Conservation (phyloP, 2,329 filamentous ascomycete species). For the Dissoconium aciculare region DNA sequence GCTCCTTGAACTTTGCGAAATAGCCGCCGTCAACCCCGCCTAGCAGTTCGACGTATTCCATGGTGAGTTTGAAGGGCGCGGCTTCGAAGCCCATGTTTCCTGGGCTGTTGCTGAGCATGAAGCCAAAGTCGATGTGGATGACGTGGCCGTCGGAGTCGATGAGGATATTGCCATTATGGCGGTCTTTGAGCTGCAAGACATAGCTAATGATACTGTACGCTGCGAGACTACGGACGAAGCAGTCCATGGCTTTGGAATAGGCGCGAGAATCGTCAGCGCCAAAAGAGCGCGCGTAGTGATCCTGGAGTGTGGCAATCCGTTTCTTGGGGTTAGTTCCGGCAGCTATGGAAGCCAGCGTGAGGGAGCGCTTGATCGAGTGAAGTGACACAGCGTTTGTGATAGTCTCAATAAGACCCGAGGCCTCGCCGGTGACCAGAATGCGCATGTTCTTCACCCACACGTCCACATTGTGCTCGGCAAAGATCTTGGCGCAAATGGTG, state of each 20-base stretch:
- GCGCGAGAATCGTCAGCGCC: constrained; percentile 45
- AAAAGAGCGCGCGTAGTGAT: constrained; percentile 70
- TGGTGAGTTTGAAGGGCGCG: constrained; percentile 71
- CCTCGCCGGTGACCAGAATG: constrained; percentile 72
- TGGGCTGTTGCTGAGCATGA: constrained; percentile 77
- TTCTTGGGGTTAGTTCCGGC: constrained; percentile 59
- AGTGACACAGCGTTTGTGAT: constrained; percentile 81
- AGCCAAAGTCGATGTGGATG: constrained; percentile 79
- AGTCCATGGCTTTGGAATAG: constrained; percentile 57
- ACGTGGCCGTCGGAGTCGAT: constrained; percentile 78
- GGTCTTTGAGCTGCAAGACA: constrained; percentile 68
- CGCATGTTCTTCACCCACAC: constrained; percentile 88
- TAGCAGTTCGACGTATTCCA: constrained; percentile 73
- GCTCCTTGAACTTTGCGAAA: constrained; percentile 59
- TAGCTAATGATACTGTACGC: constrained; percentile 79
- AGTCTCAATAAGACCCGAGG: constrained; percentile 70
- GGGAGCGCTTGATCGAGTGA: constrained; percentile 67
- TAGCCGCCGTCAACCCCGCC: constrained; percentile 56
- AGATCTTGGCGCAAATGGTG: constrained; percentile 65
- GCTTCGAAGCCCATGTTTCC: constrained; percentile 76
- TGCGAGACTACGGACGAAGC: constrained; percentile 67
- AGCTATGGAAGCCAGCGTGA: constrained; percentile 62
- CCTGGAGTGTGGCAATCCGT: constrained; percentile 63
- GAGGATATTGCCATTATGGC: constrained; percentile 75
- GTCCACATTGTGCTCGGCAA: constrained; percentile 55